Evolutionary conservation across 1,284 basidiomycete genomes (phyloP), one percentile per base, ranked within the genome.

Genomic region (Porogramme epimiltina): DNA sequence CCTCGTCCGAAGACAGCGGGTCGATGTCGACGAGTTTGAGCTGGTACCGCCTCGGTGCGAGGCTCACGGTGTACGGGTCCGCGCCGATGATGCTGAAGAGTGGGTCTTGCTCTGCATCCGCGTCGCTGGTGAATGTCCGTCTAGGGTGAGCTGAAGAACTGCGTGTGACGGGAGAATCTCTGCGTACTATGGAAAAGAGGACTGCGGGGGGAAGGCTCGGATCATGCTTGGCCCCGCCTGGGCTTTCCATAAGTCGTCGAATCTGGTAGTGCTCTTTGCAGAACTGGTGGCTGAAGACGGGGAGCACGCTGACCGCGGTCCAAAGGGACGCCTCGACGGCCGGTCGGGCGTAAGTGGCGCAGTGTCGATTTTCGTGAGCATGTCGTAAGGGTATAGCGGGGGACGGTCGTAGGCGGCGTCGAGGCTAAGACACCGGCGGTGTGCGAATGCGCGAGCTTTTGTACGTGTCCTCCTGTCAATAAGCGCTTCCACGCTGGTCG

Each of bases 1-100:
- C 70, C 67, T 28, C 67, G 55, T 55, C 46, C 24, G 58, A 52
- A 28, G 51, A 28, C 16, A 55, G 20, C 3, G 55, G 47, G 26
- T 56, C 55, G 36, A 43, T 44, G 36, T 60, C 58, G 37, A 58
- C 39, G 44, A 56, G 47, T 55, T 56, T 56, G 38, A 59, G 46
- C 23, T 38, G 50, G 43, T 50, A 59, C 22, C 58, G 52, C 25
- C 53, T 37, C 26, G 58, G 52, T 15, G 45, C 51, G 38, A 45
- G 46, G 26, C 52, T 37, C 3, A 45, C 33, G 19, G 9, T 26
- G 26, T 56, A 50, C 11, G 54, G 49, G 4, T 37, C 31, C 5
- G 45, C 16, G 34, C 16, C 8, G n/a, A 37, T 37, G 40, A 56
- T 42, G 39, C 38, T 49, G 45, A 56, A 59, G 20, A 59, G 20